phyloP scores from a whole-genome alignment of 176 grass and related monocot genomes.

The Zizania latifolia region DNA sequence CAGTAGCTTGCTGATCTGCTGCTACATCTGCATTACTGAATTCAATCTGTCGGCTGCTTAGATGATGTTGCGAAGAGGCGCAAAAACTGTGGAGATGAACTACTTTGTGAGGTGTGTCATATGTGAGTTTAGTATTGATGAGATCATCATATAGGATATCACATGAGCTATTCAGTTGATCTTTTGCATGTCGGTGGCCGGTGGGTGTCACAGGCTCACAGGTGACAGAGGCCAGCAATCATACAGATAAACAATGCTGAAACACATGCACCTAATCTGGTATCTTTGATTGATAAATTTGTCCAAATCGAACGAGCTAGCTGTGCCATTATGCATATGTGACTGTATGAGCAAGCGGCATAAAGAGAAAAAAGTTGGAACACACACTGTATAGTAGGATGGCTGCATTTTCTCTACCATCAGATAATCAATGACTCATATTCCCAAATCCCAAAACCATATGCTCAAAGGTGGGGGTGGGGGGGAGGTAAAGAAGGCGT shows the following conservation, averaged over 20 bases:
- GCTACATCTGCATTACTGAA: no score
- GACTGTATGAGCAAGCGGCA: conserved; percentile 34
- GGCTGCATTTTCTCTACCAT: no score
- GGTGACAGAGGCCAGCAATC: background rate
- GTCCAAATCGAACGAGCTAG: background rate
- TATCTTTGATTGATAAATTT: background rate
- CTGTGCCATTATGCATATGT: conserved; percentile 14
- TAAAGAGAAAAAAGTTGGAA: conserved; percentile 14
- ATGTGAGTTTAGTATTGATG: background rate
- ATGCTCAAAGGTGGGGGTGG: background rate
- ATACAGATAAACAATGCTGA: conserved; percentile 11
- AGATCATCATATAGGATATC: background rate
- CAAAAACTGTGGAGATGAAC: background rate
- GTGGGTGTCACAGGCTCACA: background rate
- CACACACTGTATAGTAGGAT: no score
- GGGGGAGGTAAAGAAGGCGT: conserved; percentile 36
- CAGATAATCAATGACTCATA: conserved; percentile 22
- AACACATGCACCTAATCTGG: conserved; percentile 1
- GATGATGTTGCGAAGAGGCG: no score
- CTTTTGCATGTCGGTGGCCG: background rate
- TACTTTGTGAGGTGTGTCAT: background rate
- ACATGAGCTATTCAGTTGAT: background rate
- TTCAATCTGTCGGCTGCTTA: no score
- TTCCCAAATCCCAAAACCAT: conserved; percentile 16
- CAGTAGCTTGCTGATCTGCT: no score